A percentile compares a stretch with the other conserved stretches of the same genome.
These are phyloP conservation scores for Thinopyrum obtusiflorum DNA, from an alignment of 202 grass and related monocot species.

Conservation along the genomic window DNA sequence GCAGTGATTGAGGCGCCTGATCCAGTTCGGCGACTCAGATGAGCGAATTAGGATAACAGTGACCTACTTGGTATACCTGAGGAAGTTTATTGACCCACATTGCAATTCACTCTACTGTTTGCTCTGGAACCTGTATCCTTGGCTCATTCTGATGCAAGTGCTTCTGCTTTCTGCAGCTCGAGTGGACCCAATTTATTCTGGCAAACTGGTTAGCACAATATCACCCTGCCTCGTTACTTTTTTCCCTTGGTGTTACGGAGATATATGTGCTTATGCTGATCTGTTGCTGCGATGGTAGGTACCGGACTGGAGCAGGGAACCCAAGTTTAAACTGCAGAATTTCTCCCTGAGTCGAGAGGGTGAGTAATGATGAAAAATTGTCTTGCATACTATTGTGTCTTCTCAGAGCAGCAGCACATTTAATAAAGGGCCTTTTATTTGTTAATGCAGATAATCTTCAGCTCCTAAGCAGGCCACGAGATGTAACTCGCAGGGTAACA, in stretches of 20 bases:
- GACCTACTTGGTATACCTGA: not conserved
- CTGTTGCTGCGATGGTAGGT: conserved; percentile 22
- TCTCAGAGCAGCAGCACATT: not conserved
- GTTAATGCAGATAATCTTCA: conserved; percentile 32
- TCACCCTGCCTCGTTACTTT: not conserved
- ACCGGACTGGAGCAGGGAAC: conserved; percentile 25
- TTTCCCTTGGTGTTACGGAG: not conserved
- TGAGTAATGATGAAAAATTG: not conserved
- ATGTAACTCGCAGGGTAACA: conserved; percentile 49
- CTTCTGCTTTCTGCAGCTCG: conserved; percentile 46
- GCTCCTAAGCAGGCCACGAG: conserved; percentile 32
- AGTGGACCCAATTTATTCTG: conserved; percentile 27
- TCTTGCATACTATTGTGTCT: not conserved
- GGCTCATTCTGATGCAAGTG: conserved; percentile 6
- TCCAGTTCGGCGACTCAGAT: not conserved
- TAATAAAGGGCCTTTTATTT: not conserved
- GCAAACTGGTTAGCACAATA: conserved; percentile 28
- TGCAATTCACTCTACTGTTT: not conserved
- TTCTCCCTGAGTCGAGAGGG: conserved; percentile 31
- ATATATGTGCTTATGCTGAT: conserved; percentile 19
- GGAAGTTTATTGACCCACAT: not conserved
- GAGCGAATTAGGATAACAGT: not conserved
- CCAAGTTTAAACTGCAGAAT: conserved; percentile 35
- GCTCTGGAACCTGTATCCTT: not conserved
- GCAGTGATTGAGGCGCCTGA: not conserved